A percentile compares a stretch with the other conserved stretches of the same genome.
phyloP scores from a whole-genome alignment of 1,284 basidiomycete genomes.

The Ceratobasidium sp. region DNA sequence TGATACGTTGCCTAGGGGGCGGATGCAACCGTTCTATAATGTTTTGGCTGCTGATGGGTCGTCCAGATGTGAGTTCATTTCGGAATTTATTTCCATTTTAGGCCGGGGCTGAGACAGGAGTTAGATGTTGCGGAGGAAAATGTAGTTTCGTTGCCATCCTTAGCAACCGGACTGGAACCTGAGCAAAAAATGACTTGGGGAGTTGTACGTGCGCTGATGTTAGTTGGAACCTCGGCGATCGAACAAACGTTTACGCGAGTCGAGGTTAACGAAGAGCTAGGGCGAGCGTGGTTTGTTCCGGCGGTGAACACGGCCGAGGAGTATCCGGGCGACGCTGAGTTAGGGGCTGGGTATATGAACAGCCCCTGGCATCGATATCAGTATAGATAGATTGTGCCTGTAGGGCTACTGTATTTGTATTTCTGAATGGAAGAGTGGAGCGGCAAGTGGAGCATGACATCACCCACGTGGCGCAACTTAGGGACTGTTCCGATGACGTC shows the following conservation, averaged over 20 bases:
- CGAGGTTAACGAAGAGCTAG: slow-evolving; percentile 26
- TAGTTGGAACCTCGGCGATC: background rate
- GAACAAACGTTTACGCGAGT: slow-evolving; percentile 22
- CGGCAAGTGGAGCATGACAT: slow-evolving; percentile 13
- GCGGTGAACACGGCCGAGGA: slow-evolving; percentile 5
- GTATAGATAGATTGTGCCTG: background rate
- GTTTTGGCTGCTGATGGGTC: slow-evolving; percentile 61
- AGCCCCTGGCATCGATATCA: slow-evolving; percentile 12
- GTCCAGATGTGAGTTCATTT: slow-evolving; percentile 60
- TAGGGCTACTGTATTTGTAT: background rate
- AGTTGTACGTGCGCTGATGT: background rate
- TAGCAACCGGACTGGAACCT: background rate
- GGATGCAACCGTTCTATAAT: slow-evolving; percentile 69
- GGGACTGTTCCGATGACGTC: slow-evolving; percentile 25
- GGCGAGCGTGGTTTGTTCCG: slow-evolving; percentile 39
- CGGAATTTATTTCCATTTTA: background rate
- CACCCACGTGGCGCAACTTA: slow-evolving; percentile 17
- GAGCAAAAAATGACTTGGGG: background rate
- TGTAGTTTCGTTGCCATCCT: slow-evolving; percentile 54
- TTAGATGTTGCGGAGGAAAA: slow-evolving; percentile 64
- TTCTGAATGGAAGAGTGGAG: background rate
- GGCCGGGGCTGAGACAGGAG: background rate
- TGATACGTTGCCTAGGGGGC: slow-evolving; percentile 60
- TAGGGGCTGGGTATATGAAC: slow-evolving; percentile 27
- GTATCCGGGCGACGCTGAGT: slow-evolving; percentile 12